Evolutionary conservation across 805 yeast genomes (phyloP).

Genomic region (Maudiozyma serrabonitensis): DNA sequence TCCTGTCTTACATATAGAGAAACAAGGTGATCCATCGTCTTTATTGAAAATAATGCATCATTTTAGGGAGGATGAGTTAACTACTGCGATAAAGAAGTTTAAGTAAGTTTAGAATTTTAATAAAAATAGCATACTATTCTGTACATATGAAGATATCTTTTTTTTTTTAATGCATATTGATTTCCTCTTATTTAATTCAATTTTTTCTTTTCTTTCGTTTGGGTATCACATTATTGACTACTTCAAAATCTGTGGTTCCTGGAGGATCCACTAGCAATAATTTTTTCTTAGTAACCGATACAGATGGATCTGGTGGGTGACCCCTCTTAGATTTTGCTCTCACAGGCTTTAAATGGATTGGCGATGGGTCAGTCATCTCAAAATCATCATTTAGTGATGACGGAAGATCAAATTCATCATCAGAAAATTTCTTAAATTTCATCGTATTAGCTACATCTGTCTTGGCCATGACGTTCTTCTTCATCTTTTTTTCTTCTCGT

Average conservation of each 20-base stretch:
- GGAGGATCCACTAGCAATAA: slow-evolving; percentile 19
- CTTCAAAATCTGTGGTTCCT: not conserved
- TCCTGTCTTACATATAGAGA: slow-evolving; percentile 64
- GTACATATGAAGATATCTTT: not conserved
- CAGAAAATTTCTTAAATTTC: not conserved
- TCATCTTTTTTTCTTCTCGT: no score
- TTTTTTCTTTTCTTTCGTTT: slow-evolving; percentile 8
- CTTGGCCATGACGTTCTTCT: no score
- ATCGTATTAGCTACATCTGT: not conserved
- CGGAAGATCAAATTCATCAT: slow-evolving; percentile 26
- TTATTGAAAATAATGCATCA: slow-evolving; percentile 61
- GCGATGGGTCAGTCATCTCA: slow-evolving; percentile 27
- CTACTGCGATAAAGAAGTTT: slow-evolving; percentile 36
- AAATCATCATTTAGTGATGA: slow-evolving; percentile 24
- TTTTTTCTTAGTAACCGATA: slow-evolving; percentile 18
- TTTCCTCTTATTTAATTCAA: not conserved
- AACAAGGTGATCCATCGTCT: slow-evolving; percentile 32
- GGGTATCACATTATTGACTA: not conserved
- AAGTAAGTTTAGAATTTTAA: not conserved
- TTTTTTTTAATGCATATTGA: not conserved
- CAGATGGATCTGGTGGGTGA: slow-evolving; percentile 6
- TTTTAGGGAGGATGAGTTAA: slow-evolving; percentile 44
- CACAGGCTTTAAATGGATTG: slow-evolving; percentile 14
- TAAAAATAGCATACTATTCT: not conserved
- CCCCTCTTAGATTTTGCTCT: slow-evolving; percentile 7